Evolutionary conservation across 2,329 filamentous ascomycete genomes (phyloP), one percentile per base, ranked within the genome.

Genomic region (Cordyceps farinosa): DNA sequence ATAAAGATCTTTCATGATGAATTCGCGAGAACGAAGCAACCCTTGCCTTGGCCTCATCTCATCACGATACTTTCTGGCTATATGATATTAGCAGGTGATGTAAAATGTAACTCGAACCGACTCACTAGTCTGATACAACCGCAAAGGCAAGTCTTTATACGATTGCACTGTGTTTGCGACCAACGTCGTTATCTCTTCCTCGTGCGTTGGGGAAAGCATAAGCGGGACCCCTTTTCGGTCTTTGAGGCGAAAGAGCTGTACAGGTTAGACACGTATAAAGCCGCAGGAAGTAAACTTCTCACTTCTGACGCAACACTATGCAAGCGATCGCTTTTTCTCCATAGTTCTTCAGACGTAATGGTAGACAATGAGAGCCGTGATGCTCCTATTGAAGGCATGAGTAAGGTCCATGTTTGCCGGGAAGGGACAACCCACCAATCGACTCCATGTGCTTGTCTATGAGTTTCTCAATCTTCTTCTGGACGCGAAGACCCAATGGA

Each of bases 1-100:
- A 74, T 99, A 99, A 1, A 99, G 83, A 74, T 99, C 95, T 76
- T 99, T 99, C 95, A 99, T 99, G 69, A 92, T 78, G 70, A 99
- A 99, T 71, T 99, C 95, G 65, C 92, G 87, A 1, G 91, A 90
- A 10, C 95, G 87, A 9, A 99, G 80, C 2, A 99, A 81, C 13
- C 95, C 95, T 69, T 96, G 91, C 38, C 95, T 86, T 27, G 95
- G 95, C 32, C 95, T 85, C 63, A 89, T 84, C 76, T 99, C 95
- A 77, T 99, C 95, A 55, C 95, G 87, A 72, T 98, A 99, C 75
- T 99, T 99, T 53, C 94, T 86, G 36, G 91, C 89, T 91, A 65
- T 1, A 27, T 3, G 29, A 13, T 53, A 66, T 75, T 42, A 75
- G 68, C 32, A 38, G 30, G 27, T 5, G 3, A 10, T 13, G 22